Conservation (phyloP, 495 filamentous ascomycete genomes). For the Terfezia claveryi region DNA sequence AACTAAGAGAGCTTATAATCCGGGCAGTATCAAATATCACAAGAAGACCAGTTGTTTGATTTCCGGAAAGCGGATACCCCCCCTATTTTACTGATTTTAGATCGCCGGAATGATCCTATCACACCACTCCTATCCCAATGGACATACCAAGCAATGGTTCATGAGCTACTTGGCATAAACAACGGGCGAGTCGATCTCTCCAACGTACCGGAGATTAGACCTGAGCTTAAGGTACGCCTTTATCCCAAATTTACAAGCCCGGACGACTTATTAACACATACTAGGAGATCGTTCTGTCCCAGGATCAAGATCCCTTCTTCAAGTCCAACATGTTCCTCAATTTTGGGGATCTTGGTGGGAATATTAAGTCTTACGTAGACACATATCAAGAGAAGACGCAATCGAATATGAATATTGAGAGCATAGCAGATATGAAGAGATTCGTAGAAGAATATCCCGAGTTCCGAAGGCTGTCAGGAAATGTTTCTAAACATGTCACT, state of each 20-base stretch:
- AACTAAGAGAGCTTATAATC: background rate
- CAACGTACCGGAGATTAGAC: slow-evolving; percentile 67
- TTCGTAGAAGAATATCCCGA: slow-evolving; percentile 98
- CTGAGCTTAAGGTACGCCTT: slow-evolving; percentile 43
- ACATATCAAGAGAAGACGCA: slow-evolving; percentile 92
- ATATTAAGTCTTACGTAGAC: slow-evolving; percentile 96
- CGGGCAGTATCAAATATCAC: slow-evolving; percentile 72
- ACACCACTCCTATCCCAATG: slow-evolving; percentile 92
- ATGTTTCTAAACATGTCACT: slow-evolving; percentile 96
- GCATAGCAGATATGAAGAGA: slow-evolving; percentile 93
- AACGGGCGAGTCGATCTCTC: slow-evolving; percentile 79
- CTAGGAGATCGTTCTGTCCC: slow-evolving; percentile 74
- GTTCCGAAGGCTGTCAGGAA: slow-evolving; percentile 86
- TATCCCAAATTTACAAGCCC: background rate
- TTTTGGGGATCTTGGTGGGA: slow-evolving; percentile 88
- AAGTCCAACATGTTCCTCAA: slow-evolving; percentile 99
- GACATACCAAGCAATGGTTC: slow-evolving; percentile 99
- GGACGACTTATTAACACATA: background rate
- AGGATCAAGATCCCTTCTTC: slow-evolving; percentile 97
- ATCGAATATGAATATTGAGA: slow-evolving; percentile 82
- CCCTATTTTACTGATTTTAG: slow-evolving; percentile 73
- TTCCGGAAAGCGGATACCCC: slow-evolving; percentile 90
- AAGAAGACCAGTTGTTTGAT: slow-evolving; percentile 94
- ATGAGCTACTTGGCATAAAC: slow-evolving; percentile 78
- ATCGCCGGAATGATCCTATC: slow-evolving; percentile 83